Evolutionary conservation across 768 basidiomycete species (phyloP), one percentile per base, ranked within the genome.

Genomic region (Pholiota conissans): DNA sequence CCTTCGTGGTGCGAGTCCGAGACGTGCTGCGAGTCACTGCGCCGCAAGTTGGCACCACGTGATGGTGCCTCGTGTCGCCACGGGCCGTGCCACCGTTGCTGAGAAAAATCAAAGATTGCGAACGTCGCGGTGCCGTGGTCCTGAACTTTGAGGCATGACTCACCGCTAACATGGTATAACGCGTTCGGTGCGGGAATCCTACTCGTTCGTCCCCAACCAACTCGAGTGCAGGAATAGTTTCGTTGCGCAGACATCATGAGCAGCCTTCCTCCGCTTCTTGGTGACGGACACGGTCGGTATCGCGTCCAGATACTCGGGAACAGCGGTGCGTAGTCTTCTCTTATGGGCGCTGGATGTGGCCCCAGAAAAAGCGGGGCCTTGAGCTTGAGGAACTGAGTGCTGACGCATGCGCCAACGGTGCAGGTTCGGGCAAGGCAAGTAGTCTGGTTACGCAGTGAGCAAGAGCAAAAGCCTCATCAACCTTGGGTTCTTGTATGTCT

Each of bases 271-370:
- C 14, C 60, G 0, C 56, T 67, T 20, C 46, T 67, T n/a, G 63
- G 65, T 13, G 63, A 65, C 28, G 60, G 58, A 0, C 53, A 63
- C 14, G 63, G 65, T 10, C 57, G 42, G 1, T 67, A 65, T 52
- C 61, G 65, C 35, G 51, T 67, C 27, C 60, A 62, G 28, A 57
- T 67, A n/a, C 53, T 65, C 16, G 65, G 65, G 16, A 67, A 67
- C 47, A 65, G 63, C 48, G 63, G 63, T 67, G 47, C 52, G 65
- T 55, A 16, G 13, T n/a, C n/a, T n/a, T n/a, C n/a, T n/a, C n/a
- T n/a, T n/a, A n/a, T n/a, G n/a, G n/a, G n/a, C n/a, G n/a, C n/a
- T n/a, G n/a, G n/a, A n/a, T n/a, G n/a, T n/a, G 5, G 8, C 8
- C 22, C 28, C 10, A 6, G n/a, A 30, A 16, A 18, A 32, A 30